Evolutionary conservation across 495 filamentous ascomycete species (phyloP).

Genomic region (Trichocladium uniseriatum): DNA sequence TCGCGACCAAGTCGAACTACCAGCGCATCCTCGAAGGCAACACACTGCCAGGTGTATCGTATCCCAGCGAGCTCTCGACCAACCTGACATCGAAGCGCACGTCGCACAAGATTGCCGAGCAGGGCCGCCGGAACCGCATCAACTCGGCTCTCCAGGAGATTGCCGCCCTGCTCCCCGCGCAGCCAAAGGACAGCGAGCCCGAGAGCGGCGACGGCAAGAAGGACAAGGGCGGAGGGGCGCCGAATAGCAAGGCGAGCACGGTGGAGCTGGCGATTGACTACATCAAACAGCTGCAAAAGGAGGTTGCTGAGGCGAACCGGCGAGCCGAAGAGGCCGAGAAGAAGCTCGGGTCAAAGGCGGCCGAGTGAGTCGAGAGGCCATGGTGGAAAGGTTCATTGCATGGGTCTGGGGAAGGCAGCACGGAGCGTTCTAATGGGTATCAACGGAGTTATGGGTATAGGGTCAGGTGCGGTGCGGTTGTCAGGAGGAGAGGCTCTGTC

Average conservation of each 20-base stretch:
- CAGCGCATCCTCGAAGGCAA: slow-evolving; percentile 95
- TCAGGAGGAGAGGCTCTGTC: too few relatives aligned
- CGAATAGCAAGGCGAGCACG: slow-evolving; percentile 87
- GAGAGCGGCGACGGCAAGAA: slow-evolving; percentile 22
- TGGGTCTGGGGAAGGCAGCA: neutral
- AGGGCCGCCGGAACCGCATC: slow-evolving; percentile 89
- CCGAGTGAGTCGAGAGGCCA: neutral
- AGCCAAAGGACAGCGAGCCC: slow-evolving; percentile 33
- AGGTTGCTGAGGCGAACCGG: slow-evolving; percentile 57
- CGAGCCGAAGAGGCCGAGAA: slow-evolving; percentile 55
- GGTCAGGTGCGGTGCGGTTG: too few relatives aligned
- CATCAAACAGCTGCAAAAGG: slow-evolving; percentile 73
- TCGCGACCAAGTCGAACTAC: slow-evolving; percentile 94
- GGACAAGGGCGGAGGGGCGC: slow-evolving; percentile 32
- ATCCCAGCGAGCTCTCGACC: slow-evolving; percentile 81
- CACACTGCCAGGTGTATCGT: slow-evolving; percentile 78
- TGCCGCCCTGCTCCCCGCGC: slow-evolving; percentile 63
- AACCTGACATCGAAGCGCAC: slow-evolving; percentile 94
- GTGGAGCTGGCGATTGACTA: slow-evolving; percentile 95
- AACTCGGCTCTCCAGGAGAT: slow-evolving; percentile 92
- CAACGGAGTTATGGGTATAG: too few relatives aligned
- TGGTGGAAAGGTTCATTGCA: neutral
- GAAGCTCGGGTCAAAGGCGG: slow-evolving; percentile 10
- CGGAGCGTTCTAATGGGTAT: too few relatives aligned
- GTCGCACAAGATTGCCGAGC: slow-evolving; percentile 95